Base-by-base conservation (phyloP, 768 basidiomycete species). In the Lentinula sp. region DNA sequence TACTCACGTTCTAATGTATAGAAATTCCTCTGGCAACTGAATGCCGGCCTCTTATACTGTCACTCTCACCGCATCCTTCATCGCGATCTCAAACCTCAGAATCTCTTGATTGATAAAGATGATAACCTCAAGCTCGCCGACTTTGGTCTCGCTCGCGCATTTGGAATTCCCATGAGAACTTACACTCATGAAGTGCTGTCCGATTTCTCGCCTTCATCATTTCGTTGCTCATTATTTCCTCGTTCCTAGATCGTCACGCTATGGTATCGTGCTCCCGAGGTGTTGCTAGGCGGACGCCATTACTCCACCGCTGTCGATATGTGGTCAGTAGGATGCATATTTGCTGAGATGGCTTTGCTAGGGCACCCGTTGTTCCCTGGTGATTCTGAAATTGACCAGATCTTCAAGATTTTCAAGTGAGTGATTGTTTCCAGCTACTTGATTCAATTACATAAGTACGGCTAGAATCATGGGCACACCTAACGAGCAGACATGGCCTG, bases 281-380 rank as follows among this genome's bases (percentile, higher is more conserved):
- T 99, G 54, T 79, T 99, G 18, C 87, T 99, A 1, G 96, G 96
- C 34, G 90, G 93, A 4, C 87, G 95, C 46, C 95, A 98, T 72
- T 99, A 99, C 75, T 89, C 93, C 15, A 99, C 97, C 2, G 93
- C 94, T 2, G 91, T 99, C 68, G 97, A 99, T 76, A 97, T 98
- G 93, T 99, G 97, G 97, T 95, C 93, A n/a, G 96, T 99, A 21
- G 97, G 91, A 0, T 98, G 95, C 70, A 98, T 99, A 71, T 93
- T 97, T 69, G 96, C 96, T 7, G 97, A 99, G 77, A 98, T 98
- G 96, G 89, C 93, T 58, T 92, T 95, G 89, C 82, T 85, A 62
- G 91, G 91, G 65, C 74, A 87, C 70, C 84, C 96, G 1, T 80
- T 98, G 11, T 99, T 99, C 83, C 96, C 97, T 23, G 97, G 97